These are phyloP conservation scores for Fusarium succisae DNA, from an alignment of 2,329 filamentous ascomycete genomes.

Conservation along the genomic window DNA sequence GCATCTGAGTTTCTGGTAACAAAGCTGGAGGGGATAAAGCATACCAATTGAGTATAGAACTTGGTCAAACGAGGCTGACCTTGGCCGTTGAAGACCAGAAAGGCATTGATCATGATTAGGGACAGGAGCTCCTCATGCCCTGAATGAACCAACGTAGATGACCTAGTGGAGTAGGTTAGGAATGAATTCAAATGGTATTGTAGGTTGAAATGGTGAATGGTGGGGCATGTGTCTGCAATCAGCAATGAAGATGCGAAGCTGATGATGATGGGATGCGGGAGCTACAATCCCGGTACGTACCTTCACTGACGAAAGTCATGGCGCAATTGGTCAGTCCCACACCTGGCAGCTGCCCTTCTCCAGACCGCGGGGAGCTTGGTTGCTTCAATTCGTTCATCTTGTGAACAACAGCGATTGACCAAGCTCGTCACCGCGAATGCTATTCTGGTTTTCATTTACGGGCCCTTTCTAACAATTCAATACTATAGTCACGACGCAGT, in stretches of 20 bases:
- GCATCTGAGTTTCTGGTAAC: constrained; percentile 3
- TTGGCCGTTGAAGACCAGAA: constrained; percentile 98
- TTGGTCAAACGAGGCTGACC: constrained; percentile 96
- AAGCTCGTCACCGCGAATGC: not conserved
- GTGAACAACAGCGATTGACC: constrained; percentile 17
- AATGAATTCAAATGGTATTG: not conserved
- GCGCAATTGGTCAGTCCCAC: constrained; percentile 20
- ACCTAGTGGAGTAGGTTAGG: not conserved
- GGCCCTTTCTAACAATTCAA: not conserved
- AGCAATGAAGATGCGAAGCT: constrained; percentile 12
- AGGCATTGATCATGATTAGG: constrained; percentile 90
- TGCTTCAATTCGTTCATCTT: constrained; percentile 10
- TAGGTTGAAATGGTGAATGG: constrained; percentile 27
- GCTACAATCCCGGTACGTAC: constrained; percentile 33
- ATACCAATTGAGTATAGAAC: constrained; percentile 95
- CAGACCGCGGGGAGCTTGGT: constrained; percentile 24
- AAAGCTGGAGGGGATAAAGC: not conserved
- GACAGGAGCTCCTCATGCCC: constrained; percentile 32
- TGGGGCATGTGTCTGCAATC: constrained; percentile 26
- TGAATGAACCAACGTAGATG: not conserved
- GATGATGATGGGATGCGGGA: constrained; percentile 29
- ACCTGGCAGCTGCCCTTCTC: constrained; percentile 14
- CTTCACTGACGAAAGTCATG: not conserved
- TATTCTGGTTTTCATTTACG: not conserved
- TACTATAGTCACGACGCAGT: not conserved